Evolutionary conservation across 768 basidiomycete genomes (phyloP).

Genomic region (Pisolithus marmoratus): DNA sequence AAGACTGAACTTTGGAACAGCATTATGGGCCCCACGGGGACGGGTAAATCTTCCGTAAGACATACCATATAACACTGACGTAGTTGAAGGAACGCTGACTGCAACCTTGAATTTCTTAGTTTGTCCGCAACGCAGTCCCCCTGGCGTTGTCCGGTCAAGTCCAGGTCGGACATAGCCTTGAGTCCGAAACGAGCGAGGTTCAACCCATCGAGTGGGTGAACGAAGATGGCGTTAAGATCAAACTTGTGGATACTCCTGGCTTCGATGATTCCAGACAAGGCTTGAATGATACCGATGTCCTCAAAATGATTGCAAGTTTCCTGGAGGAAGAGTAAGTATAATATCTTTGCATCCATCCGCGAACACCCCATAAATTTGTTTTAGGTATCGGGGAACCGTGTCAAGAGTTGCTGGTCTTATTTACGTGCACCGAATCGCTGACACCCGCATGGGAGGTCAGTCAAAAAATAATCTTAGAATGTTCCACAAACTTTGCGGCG

Average conservation of each 20-base stretch:
- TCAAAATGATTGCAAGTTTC: not conserved
- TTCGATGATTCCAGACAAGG: not conserved
- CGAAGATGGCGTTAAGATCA: not conserved
- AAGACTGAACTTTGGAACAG: not conserved
- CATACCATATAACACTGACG: not conserved
- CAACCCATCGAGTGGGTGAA: not conserved
- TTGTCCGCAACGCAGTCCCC: not conserved
- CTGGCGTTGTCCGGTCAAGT: not conserved
- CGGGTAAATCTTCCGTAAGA: not conserved
- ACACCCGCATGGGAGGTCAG: not conserved
- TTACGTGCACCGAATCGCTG: not conserved
- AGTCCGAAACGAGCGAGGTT: not conserved
- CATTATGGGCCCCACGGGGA: not conserved
- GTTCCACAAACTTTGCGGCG: slow-evolving; percentile 20
- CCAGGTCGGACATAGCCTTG: not conserved
- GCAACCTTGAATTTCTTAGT: not conserved
- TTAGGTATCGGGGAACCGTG: not conserved
- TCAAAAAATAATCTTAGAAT: not conserved
- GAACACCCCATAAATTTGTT: not conserved
- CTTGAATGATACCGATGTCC: not conserved
- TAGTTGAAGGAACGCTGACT: not conserved
- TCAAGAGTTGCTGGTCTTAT: not conserved
- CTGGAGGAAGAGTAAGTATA: not conserved
- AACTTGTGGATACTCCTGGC: not conserved
- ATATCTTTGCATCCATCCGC: not conserved